Evolutionary conservation across 768 basidiomycete genomes (phyloP).

Genomic region (Rhizopogon rudus): DNA sequence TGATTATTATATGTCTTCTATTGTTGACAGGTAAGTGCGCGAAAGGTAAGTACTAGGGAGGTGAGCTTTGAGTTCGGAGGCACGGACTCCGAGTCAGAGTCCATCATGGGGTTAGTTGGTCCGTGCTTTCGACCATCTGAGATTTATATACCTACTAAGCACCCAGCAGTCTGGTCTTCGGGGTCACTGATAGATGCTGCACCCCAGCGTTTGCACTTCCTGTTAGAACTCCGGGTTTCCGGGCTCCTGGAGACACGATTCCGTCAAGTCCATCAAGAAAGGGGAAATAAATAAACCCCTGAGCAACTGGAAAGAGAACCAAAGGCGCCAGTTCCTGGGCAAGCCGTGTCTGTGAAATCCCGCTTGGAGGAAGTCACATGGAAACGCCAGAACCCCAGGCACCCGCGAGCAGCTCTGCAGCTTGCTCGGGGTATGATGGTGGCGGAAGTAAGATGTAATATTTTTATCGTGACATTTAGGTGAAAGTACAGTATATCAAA

Average conservation of each 20-base stretch:
- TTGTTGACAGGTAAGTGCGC: no score
- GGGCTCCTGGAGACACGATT: constrained; percentile 45
- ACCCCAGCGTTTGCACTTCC: constrained; percentile 45
- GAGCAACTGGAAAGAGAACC: not conserved
- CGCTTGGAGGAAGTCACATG: constrained; percentile 48
- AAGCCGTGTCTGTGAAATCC: constrained; percentile 37
- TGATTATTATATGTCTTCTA: no score
- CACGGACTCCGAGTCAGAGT: no score
- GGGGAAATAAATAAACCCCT: constrained; percentile 29
- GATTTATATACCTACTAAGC: no score
- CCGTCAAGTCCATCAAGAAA: constrained; percentile 56
- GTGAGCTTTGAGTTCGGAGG: no score
- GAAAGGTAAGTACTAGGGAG: no score
- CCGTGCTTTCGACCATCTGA: no score
- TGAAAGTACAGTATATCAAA: not conserved
- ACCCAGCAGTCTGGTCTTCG: constrained; percentile 35
- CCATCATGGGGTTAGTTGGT: no score
- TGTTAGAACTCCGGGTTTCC: constrained; percentile 71
- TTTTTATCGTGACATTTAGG: not conserved
- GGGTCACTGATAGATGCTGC: constrained; percentile 47
- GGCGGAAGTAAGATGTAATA: constrained; percentile 5
- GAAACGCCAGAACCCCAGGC: constrained; percentile 44
- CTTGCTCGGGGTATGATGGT: constrained; percentile 81
- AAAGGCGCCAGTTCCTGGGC: not conserved
- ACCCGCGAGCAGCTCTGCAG: constrained; percentile 45